Percentiles rank a stretch among this genome's conserved stretches.
Evolutionary conservation across 2,329 filamentous ascomycete species (phyloP).

Genomic region (Apiospora saccharicola): DNA sequence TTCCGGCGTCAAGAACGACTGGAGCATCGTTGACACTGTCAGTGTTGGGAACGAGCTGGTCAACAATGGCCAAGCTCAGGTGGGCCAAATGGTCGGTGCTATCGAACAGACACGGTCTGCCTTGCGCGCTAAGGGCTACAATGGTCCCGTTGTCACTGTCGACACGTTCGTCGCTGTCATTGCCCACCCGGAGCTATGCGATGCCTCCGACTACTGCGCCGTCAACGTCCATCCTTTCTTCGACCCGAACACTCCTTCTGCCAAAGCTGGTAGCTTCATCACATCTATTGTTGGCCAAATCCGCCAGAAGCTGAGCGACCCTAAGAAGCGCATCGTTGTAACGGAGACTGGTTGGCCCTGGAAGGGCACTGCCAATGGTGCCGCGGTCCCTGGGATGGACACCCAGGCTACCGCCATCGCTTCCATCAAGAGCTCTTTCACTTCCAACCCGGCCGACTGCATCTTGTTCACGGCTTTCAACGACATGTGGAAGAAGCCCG

Average conservation of each 20-base stretch:
- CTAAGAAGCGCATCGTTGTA: constrained; percentile 70
- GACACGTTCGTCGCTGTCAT: constrained; percentile 79
- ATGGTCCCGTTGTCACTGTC: constrained; percentile 78
- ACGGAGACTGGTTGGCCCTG: constrained; percentile 89
- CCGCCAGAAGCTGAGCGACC: constrained; percentile 48
- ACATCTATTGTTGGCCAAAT: constrained; percentile 58
- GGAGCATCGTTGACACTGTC: constrained; percentile 74
- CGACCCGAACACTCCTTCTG: constrained; percentile 66
- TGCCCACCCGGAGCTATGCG: constrained; percentile 72
- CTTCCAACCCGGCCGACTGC: constrained; percentile 56
- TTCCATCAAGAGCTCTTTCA: constrained; percentile 69
- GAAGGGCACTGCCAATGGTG: constrained; percentile 69
- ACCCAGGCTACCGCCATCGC: constrained; percentile 73
- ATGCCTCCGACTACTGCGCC: constrained; percentile 78
- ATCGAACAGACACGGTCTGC: constrained; percentile 63
- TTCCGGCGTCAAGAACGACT: constrained; percentile 66
- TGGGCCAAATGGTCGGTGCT: constrained; percentile 62
- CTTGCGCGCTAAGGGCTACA: constrained; percentile 70
- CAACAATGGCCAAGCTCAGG: constrained; percentile 65
- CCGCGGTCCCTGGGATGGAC: constrained; percentile 70
- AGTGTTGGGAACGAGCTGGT: constrained; percentile 84
- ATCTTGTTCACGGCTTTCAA: constrained; percentile 84
- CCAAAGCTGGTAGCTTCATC: constrained; percentile 73
- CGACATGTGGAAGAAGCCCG: constrained; percentile 78
- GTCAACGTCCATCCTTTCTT: constrained; percentile 89